Evolutionary conservation across 148 eudicot genomes (phyloP).

Genomic region (Spergularia marina): DNA sequence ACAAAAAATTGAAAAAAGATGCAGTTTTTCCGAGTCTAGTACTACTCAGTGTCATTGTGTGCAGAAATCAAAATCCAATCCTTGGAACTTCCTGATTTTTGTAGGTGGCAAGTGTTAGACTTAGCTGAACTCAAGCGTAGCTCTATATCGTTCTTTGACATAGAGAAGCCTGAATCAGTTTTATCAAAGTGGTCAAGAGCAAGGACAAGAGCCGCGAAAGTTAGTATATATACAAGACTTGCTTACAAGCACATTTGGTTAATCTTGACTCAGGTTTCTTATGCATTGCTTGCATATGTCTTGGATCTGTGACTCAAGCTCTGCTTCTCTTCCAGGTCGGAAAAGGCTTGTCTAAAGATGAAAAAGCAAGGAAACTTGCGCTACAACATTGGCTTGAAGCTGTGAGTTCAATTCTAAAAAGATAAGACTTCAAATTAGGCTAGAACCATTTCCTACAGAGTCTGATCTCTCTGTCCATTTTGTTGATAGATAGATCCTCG

Average conservation of each 20-base stretch:
- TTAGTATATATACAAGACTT: conserved; percentile 12
- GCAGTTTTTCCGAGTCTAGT: too few relatives aligned
- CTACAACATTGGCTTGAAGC: conserved; percentile 75
- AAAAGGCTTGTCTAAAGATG: conserved; percentile 58
- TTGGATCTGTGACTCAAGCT: neutral
- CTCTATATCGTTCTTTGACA: conserved; percentile 59
- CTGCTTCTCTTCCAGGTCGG: conserved; percentile 39
- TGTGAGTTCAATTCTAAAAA: conserved; percentile 30
- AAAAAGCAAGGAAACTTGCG: conserved; percentile 61
- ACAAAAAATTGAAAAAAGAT: too few relatives aligned
- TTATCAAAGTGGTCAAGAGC: conserved; percentile 66
- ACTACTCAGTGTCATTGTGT: neutral
- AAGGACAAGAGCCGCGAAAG: conserved; percentile 63
- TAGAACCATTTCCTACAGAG: neutral
- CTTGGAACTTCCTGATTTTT: neutral
- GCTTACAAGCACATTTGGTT: neutral
- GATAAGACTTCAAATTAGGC: neutral
- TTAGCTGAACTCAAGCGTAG: conserved; percentile 59
- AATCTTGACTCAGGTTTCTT: neutral
- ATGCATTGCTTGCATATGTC: neutral
- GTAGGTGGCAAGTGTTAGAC: conserved; percentile 70
- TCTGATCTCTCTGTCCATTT: neutral
- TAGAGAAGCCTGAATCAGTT: conserved; percentile 46
- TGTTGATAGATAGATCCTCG: conserved; percentile 78
- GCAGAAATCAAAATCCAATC: neutral